Evolutionary conservation across 805 yeast genomes (phyloP).

Genomic region (Saccharomycopsis guyanensis): DNA sequence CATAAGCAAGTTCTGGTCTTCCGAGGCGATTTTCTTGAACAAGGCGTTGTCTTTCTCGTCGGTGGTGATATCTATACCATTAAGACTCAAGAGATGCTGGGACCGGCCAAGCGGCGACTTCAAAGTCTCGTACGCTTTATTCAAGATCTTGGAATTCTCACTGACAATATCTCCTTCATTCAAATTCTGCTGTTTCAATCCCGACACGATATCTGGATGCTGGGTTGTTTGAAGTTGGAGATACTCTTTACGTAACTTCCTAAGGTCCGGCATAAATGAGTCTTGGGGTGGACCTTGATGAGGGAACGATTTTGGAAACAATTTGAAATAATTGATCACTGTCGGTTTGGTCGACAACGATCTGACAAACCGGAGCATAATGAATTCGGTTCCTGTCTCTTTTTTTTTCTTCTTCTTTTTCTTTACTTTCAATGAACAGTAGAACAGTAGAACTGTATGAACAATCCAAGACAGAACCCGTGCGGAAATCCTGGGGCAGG

Average conservation of each 20-base stretch:
- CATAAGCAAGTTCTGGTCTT: slow-evolving; percentile 56
- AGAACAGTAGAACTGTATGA: too few relatives aligned
- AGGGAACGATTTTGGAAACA: slow-evolving; percentile 75
- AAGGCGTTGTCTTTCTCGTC: slow-evolving; percentile 31
- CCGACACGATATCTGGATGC: slow-evolving; percentile 68
- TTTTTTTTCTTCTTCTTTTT: too few relatives aligned
- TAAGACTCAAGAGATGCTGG: slow-evolving; percentile 42
- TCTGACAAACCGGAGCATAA: neutral
- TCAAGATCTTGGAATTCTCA: slow-evolving; percentile 46
- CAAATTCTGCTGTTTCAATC: slow-evolving; percentile 17
- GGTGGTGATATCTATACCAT: slow-evolving; percentile 46
- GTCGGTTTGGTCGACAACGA: neutral
- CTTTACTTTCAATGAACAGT: too few relatives aligned
- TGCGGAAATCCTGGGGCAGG: too few relatives aligned
- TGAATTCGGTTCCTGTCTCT: too few relatives aligned
- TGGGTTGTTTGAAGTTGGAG: slow-evolving; percentile 59
- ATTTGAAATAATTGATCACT: slow-evolving; percentile 38
- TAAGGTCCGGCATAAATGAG: slow-evolving; percentile 48
- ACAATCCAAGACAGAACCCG: too few relatives aligned
- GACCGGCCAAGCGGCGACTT: slow-evolving; percentile 66
- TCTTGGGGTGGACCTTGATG: slow-evolving; percentile 55
- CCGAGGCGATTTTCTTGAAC: slow-evolving; percentile 35
- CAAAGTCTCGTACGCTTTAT: slow-evolving; percentile 70
- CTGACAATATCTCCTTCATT: slow-evolving; percentile 25
- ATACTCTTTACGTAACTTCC: slow-evolving; percentile 63